A percentile compares a stretch with the other conserved stretches of the same genome.
phyloP scores from a whole-genome alignment of 2,329 filamentous ascomycete genomes.

The Ophiostoma ulmi region DNA sequence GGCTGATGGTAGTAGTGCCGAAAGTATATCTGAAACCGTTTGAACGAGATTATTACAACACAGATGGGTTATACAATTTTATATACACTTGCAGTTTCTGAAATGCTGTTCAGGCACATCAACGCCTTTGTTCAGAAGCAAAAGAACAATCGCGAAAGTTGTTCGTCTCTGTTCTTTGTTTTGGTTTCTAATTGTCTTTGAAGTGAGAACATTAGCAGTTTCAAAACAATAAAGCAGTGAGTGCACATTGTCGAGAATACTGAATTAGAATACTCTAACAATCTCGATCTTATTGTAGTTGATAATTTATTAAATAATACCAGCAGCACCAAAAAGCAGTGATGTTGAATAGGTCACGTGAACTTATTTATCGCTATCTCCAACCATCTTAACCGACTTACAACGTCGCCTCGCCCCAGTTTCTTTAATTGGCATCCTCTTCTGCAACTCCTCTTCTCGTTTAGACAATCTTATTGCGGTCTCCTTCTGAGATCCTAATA shows the following conservation, averaged over 20 bases:
- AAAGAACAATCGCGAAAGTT: neutral
- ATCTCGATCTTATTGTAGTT: neutral
- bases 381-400: neutral
- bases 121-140: neutral
- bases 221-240: neutral
- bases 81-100: neutral
- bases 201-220: neutral
- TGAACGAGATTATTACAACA: neutral
- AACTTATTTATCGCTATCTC: neutral
- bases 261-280: neutral
- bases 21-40: neutral
- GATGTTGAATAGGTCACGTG: neutral
- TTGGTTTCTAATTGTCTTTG: neutral
- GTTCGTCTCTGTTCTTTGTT: neutral
- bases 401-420: slow-evolving; percentile 10
- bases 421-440: slow-evolving; percentile 16
- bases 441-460: neutral
- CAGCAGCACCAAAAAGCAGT: neutral
- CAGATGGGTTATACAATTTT: neutral
- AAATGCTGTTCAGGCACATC: neutral
- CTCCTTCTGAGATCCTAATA: neutral
- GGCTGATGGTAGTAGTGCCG: neutral
- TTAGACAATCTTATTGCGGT: neutral
- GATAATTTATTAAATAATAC: neutral
- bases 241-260: neutral